phyloP scores from a whole-genome alignment of 148 eudicot species.

The Rhododendron vialii region DNA sequence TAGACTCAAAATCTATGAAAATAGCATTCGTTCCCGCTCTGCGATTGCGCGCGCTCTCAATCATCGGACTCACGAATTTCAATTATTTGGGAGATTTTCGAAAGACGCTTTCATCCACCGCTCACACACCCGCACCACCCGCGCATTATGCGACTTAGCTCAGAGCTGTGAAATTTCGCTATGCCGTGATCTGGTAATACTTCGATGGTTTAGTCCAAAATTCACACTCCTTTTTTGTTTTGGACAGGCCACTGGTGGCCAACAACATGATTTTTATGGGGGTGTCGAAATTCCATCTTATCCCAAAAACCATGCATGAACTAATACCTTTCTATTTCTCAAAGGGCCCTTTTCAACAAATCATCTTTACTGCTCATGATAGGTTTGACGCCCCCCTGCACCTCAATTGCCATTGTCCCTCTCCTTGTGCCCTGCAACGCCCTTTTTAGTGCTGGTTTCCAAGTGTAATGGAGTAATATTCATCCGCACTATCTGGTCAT shows the following conservation, averaged over 20 bases:
- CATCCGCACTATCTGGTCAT: neutral
- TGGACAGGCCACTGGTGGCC: neutral
- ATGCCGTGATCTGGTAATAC: neutral
- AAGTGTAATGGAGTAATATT: neutral
- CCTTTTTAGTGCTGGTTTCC: neutral
- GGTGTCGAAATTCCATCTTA: neutral
- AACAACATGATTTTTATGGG: neutral
- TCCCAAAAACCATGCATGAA: neutral
- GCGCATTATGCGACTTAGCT: too few species aligned
- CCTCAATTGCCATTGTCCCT: neutral
- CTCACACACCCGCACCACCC: too few species aligned
- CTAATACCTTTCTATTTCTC: neutral
- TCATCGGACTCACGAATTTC: too few species aligned
- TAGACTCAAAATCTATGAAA: too few species aligned
- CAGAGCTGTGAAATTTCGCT: neutral
- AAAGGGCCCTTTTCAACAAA: neutral
- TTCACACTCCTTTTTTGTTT: neutral
- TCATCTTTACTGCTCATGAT: conserved; percentile 2
- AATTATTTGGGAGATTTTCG: too few species aligned
- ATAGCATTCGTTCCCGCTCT: too few species aligned
- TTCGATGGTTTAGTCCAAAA: neutral
- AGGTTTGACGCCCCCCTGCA: conserved; percentile 9
- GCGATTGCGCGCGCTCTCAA: too few species aligned
- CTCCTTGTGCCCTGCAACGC: neutral
- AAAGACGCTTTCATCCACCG: too few species aligned